Conservation (phyloP, 352 stramenopile species). For the Phytophthora fragariae region DNA sequence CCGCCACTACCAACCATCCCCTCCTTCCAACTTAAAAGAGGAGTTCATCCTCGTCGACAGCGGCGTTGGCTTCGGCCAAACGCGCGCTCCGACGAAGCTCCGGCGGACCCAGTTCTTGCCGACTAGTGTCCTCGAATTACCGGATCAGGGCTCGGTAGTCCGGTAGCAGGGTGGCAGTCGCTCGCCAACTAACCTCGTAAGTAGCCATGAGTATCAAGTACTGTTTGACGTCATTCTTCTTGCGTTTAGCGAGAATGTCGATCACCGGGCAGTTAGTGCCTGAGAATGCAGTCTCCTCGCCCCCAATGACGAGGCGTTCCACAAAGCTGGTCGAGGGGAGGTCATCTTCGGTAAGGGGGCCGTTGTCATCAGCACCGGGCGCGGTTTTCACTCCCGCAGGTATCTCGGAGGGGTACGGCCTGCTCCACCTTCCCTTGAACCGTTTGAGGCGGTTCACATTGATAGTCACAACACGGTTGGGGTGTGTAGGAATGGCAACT, state of each 20-base stretch:
- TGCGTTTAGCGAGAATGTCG: background rate
- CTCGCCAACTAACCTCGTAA: background rate
- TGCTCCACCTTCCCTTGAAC: background rate
- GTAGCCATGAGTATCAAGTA: background rate
- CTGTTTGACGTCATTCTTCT: background rate
- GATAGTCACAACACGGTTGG: no score
- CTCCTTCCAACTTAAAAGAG: slow-evolving; percentile 10
- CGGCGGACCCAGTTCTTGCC: background rate
- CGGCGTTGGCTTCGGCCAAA: slow-evolving; percentile 3
- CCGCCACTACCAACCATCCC: no score
- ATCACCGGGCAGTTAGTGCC: background rate
- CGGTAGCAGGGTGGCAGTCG: background rate
- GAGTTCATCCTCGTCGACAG: slow-evolving; percentile 10
- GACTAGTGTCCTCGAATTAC: background rate
- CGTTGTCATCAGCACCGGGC: background rate
- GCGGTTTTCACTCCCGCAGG: background rate
- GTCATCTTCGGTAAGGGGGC: background rate
- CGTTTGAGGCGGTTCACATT: no score
- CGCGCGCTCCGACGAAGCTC: slow-evolving; percentile 2
- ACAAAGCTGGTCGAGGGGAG: background rate
- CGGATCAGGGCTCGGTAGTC: background rate
- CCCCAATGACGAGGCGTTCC: background rate
- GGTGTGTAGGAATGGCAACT: no score
- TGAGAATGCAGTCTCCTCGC: background rate
- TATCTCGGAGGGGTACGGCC: background rate